A percentile compares a stretch with the other conserved stretches of the same genome.
phyloP scores from a whole-genome alignment of 306 rosid genomes.

The Glycine soja region DNA sequence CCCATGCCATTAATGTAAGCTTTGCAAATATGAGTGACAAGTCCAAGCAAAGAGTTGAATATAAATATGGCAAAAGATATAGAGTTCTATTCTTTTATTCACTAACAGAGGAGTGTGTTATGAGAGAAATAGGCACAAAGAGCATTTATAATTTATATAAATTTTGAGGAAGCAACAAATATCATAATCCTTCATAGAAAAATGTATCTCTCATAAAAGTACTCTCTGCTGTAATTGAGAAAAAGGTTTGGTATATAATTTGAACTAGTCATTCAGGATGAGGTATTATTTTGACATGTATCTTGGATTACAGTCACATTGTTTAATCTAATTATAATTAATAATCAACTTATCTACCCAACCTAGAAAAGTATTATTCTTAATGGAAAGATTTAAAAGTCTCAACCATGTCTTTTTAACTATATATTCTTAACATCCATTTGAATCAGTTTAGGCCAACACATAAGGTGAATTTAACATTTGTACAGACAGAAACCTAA shows the following conservation, averaged over 20 bases:
- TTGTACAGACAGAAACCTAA: neutral
- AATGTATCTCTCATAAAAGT: neutral
- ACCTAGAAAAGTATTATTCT: neutral
- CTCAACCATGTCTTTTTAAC: neutral
- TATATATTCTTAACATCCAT: neutral
- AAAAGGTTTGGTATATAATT: neutral
- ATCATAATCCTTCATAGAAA: neutral
- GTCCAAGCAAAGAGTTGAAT: conserved; percentile 22
- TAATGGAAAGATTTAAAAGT: conserved; percentile 1
- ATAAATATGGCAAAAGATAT: too few relatives aligned
- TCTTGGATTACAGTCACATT: too few relatives aligned
- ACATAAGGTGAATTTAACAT: conserved; percentile 13
- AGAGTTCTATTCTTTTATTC: conserved; percentile 4
- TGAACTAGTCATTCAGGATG: too few relatives aligned
- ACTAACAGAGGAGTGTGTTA: neutral
- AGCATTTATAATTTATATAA: neutral
- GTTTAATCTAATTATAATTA: too few relatives aligned
- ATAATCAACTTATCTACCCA: neutral
- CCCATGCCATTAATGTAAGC: neutral
- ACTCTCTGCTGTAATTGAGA: neutral
- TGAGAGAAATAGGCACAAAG: conserved; percentile 12
- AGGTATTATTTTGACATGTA: too few relatives aligned
- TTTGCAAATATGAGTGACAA: conserved; percentile 9
- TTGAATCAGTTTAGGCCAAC: conserved; percentile 17
- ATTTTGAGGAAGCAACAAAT: conserved; percentile 8